These are phyloP conservation scores for Rhizophagus sp. DNA, from an alignment of 192 early-diverging fungal genomes.

Conservation along the genomic window DNA sequence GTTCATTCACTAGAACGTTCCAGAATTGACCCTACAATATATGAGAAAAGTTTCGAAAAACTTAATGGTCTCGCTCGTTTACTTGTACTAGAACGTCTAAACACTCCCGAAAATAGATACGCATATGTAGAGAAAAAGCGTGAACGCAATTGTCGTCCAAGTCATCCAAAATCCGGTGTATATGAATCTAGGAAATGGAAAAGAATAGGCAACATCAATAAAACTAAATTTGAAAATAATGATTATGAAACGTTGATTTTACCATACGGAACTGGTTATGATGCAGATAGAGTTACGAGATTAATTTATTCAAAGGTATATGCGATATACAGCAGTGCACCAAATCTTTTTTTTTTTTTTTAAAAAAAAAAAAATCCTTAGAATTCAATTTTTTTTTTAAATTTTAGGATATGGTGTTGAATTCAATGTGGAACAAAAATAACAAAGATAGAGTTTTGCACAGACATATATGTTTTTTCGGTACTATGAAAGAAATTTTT, in stretches of 20 bases:
- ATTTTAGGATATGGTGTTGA: conserved; percentile 11
- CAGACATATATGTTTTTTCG: conserved; percentile 19
- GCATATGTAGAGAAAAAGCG: too few species aligned
- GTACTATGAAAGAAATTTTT: conserved; percentile 23
- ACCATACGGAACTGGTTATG: not conserved
- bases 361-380: not conserved
- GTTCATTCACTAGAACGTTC: not conserved
- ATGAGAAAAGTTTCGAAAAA: conserved; percentile 15
- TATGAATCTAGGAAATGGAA: not conserved
- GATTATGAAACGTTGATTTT: conserved; percentile 19
- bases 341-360: not conserved
- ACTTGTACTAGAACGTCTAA: not conserved
- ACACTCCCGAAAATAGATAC: too few species aligned
- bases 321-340: too few species aligned
- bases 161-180: not conserved
- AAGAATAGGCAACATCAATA: not conserved
- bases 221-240: conserved; percentile 14
- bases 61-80: conserved; percentile 1
- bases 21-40: conserved; percentile 14
- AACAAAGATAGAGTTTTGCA: not conserved
- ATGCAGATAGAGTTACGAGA: not conserved
- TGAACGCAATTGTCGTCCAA: not conserved
- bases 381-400: not conserved
- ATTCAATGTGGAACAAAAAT: not conserved
- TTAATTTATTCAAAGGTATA: conserved; percentile 12